Evolutionary conservation across 2,329 filamentous ascomycete genomes (phyloP), one percentile per base, ranked within the genome.

Genomic region (Aureobasidium namibiae): DNA sequence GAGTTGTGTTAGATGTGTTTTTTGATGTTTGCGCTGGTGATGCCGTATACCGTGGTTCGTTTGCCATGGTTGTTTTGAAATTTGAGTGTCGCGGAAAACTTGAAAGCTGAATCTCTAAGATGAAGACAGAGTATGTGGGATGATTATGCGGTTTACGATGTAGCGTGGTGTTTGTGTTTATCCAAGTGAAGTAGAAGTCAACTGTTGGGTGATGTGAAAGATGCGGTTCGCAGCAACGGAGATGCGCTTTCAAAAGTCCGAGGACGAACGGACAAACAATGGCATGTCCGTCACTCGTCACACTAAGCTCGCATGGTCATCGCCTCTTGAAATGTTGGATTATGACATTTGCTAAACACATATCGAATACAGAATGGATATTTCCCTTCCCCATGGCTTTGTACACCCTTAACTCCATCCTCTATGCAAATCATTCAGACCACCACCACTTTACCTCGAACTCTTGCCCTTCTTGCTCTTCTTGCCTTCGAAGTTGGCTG

Each of bases 401-500:
- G 24, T 45, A 56, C 52, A 56, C 52, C 39, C 18, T 13, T 44
- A 56, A 56, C 52, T 56, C 52, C 52, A 24, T 2, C 39, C 52
- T 56, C 31, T 56, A 56, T 56, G 52, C 52, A 44, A 21, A 23
- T 45, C 52, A 33, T 42, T 34, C 5, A 48, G 9, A 16, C 13
- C 16, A 38, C 8, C 36, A n/a, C n/a, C n/a, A n/a, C 41, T 44
- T 45, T 31, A 61, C 38, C 59, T 45, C 18, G 59, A 49, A 63
- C 68, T 69, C 61, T 70, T 70, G 38, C 61, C 63, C 63, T 67
- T 69, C 65, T 70, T 71, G 24, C 64, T 66, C 44, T 63, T 66
- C 57, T 64, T 66, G 16, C 58, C 62, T 18, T 61, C 63, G 24
- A 62, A 42, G 53, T 58, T 65, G 59, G 69, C 69, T 13, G 66